These are phyloP conservation scores for Nicotiana noctiflora DNA, from an alignment of 257 asterid species.

Conservation along the genomic window DNA sequence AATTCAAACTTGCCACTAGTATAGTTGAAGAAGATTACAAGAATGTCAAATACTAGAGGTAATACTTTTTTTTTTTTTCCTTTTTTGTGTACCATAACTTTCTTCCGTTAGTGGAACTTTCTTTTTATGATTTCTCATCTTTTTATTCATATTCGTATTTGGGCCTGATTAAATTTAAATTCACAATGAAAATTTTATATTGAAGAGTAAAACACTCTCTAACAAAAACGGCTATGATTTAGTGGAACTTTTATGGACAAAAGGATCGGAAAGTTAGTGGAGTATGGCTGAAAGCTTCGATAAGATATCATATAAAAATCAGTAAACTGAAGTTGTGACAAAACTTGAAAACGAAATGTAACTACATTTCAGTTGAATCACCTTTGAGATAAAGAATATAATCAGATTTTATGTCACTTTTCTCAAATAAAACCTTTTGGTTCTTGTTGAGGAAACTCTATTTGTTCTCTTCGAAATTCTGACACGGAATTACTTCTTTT, in stretches of 20 bases:
- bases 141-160: no score
- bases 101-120: not conserved
- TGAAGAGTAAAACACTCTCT: rapidly evolving
- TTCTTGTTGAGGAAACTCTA: not conserved
- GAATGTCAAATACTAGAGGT: not conserved
- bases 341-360: not conserved
- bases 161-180: rapidly evolving
- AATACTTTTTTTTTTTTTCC: not conserved
- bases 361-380: not conserved
- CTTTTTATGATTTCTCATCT: no score
- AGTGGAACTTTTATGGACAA: not conserved
- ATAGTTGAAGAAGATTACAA: not conserved
- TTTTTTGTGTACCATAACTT: no score
- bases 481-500: not conserved
- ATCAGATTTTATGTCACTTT: not conserved
- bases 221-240: no score
- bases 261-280: not conserved
- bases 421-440: not conserved
- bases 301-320: not conserved
- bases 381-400: not conserved
- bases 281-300: not conserved
- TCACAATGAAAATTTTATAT: rapidly evolving
- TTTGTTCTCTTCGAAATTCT: not conserved
- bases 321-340: not conserved
- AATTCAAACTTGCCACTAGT: not conserved